Evolutionary conservation across 129 eudicot genomes (phyloP).

Genomic region (Tagetes erecta): DNA sequence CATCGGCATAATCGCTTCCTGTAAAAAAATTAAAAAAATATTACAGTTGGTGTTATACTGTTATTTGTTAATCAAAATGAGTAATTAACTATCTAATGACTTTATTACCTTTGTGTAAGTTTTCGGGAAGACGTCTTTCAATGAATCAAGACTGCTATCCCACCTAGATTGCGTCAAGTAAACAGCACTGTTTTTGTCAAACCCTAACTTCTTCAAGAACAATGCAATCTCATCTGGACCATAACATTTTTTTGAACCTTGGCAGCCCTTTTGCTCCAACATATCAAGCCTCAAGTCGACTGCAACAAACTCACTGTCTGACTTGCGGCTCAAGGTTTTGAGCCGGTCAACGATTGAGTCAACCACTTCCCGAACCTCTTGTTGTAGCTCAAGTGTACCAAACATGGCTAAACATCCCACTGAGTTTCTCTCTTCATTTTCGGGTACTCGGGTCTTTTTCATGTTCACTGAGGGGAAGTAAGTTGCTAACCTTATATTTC

Average conservation of each 20-base stretch:
- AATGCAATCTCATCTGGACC: conserved; percentile 74
- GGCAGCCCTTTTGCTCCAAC: conserved; percentile 86
- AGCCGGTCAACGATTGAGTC: conserved; percentile 85
- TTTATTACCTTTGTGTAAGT: conserved; percentile 80
- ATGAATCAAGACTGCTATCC: conserved; percentile 77
- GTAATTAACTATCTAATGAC: background rate
- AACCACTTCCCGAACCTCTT: conserved; percentile 75
- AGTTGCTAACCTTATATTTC: conserved; percentile 82
- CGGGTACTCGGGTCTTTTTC: conserved; percentile 48
- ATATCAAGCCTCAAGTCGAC: conserved; percentile 85
- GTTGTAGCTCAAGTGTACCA: conserved; percentile 72
- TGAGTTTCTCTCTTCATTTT: conserved; percentile 46
- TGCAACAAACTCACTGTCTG: conserved; percentile 85
- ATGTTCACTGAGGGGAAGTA: conserved; percentile 95
- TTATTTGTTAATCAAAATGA: background rate
- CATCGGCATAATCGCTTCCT: conserved; percentile 88
- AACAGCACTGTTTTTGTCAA: conserved; percentile 68
- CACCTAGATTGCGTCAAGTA: conserved; percentile 90
- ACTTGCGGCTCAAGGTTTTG: conserved; percentile 68
- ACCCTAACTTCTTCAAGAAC: conserved; percentile 74
- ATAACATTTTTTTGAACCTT: conserved; percentile 76
- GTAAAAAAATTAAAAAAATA: conserved; percentile 10
- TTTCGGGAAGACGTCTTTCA: conserved; percentile 83
- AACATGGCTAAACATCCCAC: conserved; percentile 86
- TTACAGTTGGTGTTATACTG: no score